A percentile compares a stretch with the other conserved stretches of the same genome.
Evolutionary conservation across 768 basidiomycete genomes (phyloP).

Genomic region (Nidula microcarpa): DNA sequence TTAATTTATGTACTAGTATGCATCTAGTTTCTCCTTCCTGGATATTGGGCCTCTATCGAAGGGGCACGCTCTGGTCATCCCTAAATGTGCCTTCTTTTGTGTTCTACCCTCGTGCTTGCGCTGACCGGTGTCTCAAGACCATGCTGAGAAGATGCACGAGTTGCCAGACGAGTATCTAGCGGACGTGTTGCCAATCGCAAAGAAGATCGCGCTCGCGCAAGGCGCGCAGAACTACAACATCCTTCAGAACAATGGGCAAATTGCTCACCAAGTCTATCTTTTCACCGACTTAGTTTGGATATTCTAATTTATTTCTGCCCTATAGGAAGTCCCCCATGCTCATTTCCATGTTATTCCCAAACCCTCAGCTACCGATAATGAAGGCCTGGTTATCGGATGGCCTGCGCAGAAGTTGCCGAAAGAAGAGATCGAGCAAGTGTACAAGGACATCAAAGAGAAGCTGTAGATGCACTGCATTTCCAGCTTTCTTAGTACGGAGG

Average conservation of each 20-base stretch:
- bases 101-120: neutral
- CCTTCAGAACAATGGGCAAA: slow-evolving; percentile 59
- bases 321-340: slow-evolving; percentile 72
- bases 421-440: slow-evolving; percentile 58
- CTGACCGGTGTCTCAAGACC: slow-evolving; percentile 49
- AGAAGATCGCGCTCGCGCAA: slow-evolving; percentile 81
- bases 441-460: slow-evolving; percentile 51
- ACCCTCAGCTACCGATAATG: slow-evolving; percentile 53
- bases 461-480: neutral
- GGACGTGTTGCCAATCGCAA: slow-evolving; percentile 77
- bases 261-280: slow-evolving; percentile 51
- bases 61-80: slow-evolving; percentile 90
- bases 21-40: slow-evolving; percentile 75
- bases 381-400: slow-evolving; percentile 86
- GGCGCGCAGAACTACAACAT: slow-evolving; percentile 83
- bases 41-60: slow-evolving; percentile 89
- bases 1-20: neutral
- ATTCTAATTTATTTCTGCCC: neutral
- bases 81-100: slow-evolving; percentile 63
- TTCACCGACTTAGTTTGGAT: neutral
- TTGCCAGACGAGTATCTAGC: slow-evolving; percentile 81
- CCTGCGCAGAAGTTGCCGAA: slow-evolving; percentile 55
- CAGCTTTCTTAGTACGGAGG: neutral
- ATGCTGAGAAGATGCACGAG: slow-evolving; percentile 82
- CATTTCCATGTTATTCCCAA: slow-evolving; percentile 97